Percentiles rank a stretch among this genome's conserved stretches.
Conservation (phyloP, 1,284 basidiomycete species). For the Trichosporon coremiiforme region DNA sequence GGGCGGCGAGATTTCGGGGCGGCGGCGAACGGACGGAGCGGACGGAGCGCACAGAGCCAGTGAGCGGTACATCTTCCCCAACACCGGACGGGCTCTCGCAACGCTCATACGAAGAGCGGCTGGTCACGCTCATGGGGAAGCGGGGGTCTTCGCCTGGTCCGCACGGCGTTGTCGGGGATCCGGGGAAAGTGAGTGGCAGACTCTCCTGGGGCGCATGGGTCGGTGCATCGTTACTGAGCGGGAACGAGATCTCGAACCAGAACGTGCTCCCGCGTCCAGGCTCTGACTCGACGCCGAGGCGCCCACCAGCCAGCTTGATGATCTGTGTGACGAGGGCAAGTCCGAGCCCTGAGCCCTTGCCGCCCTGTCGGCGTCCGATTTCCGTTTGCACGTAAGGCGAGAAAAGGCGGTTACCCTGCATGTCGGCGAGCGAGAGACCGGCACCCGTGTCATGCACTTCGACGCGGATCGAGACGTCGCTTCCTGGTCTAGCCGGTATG, state of each 20-base stretch:
- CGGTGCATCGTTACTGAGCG: not conserved
- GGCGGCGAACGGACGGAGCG: not conserved
- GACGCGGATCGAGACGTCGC: constrained; percentile 65
- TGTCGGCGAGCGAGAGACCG: constrained; percentile 71
- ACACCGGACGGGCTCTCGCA: not conserved
- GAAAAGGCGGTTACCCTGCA: constrained; percentile 61
- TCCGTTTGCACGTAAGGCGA: constrained; percentile 58
- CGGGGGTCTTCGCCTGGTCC: not conserved
- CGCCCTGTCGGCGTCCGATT: constrained; percentile 74
- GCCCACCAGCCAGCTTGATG: constrained; percentile 76
- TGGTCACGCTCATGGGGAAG: not conserved
- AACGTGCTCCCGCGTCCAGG: constrained; percentile 51
- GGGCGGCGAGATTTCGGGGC: not conserved
- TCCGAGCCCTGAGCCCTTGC: constrained; percentile 85
- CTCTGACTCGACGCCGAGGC: constrained; percentile 64
- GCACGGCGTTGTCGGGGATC: not conserved
- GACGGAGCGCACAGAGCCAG: not conserved
- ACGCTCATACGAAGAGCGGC: not conserved
- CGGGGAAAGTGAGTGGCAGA: not conserved
- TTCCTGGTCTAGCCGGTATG: too few species aligned
- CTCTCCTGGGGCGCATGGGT: not conserved
- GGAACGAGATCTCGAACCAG: constrained; percentile 37
- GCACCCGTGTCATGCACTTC: constrained; percentile 79
- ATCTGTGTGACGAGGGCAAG: constrained; percentile 86
- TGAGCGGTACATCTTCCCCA: not conserved